These are phyloP conservation scores for Onygenales sp. DNA, from an alignment of 2,329 filamentous ascomycete species.

Conservation along the genomic window DNA sequence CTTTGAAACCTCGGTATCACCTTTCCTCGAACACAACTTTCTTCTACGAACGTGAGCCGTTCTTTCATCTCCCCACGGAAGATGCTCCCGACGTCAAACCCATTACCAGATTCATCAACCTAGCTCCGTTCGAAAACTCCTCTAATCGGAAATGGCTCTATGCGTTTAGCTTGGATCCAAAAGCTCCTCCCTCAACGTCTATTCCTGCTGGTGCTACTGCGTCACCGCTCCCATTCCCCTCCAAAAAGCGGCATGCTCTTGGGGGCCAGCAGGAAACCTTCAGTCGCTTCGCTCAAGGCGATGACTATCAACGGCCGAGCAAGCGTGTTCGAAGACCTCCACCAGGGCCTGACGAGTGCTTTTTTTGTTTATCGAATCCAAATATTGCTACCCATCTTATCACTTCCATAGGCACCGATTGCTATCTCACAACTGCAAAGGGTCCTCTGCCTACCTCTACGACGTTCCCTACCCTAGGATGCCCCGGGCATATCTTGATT, in stretches of 20 bases:
- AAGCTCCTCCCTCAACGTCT: constrained; percentile 48
- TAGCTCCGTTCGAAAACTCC: constrained; percentile 67
- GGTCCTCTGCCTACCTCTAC: constrained; percentile 67
- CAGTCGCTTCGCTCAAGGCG: constrained; percentile 28
- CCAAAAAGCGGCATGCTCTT: constrained; percentile 50
- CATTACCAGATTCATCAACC: constrained; percentile 81
- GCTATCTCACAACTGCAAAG: constrained; percentile 85
- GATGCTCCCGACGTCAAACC: constrained; percentile 46
- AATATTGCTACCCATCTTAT: constrained; percentile 80
- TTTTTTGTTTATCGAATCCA: constrained; percentile 89
- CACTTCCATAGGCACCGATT: constrained; percentile 75
- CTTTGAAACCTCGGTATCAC: constrained; percentile 86
- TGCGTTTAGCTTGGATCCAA: constrained; percentile 58
- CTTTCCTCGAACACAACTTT: constrained; percentile 61
- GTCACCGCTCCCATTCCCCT: constrained; percentile 50
- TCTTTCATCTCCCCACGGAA: constrained; percentile 56
- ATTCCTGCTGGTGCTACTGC: constrained; percentile 63
- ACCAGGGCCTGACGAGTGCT: constrained; percentile 69
- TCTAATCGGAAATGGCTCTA: constrained; percentile 59
- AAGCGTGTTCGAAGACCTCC: constrained; percentile 39
- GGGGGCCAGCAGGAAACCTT: constrained; percentile 27
- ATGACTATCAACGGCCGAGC: constrained; percentile 25
- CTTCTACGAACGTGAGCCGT: constrained; percentile 88
- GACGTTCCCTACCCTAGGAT: constrained; percentile 63
- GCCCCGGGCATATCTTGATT: constrained; percentile 81